A percentile compares a stretch with the other conserved stretches of the same genome.
phyloP scores from a whole-genome alignment of 352 stramenopile genomes.

The Pythium guiyangense region DNA sequence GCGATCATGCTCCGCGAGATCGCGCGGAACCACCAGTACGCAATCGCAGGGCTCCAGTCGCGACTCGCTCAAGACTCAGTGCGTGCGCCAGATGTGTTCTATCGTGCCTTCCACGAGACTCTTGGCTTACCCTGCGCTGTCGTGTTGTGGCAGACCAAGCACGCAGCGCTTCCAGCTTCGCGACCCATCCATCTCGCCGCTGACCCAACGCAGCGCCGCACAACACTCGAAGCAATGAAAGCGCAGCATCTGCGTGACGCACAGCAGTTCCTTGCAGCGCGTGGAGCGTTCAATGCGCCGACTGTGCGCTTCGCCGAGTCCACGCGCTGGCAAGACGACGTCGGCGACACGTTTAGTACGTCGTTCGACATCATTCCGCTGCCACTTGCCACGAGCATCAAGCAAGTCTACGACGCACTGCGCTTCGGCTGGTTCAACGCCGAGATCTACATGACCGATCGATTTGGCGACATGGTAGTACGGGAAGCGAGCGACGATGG shows the following conservation, averaged over 20 bases:
- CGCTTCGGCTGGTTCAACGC: too few relatives aligned
- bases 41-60: slow-evolving; percentile 7
- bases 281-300: too few relatives aligned
- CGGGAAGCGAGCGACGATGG: too few relatives aligned
- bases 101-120: not conserved
- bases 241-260: slow-evolving; percentile 1
- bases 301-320: too few relatives aligned
- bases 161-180: not conserved
- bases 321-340: too few relatives aligned
- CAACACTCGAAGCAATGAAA: not conserved
- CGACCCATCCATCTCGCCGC: not conserved
- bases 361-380: too few relatives aligned
- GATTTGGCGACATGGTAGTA: too few relatives aligned
- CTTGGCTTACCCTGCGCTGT: not conserved
- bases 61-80: slow-evolving; percentile 2
- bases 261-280: too few relatives aligned
- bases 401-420: too few relatives aligned
- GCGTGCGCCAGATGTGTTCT: not conserved
- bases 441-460: too few relatives aligned
- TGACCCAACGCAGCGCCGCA: slow-evolving; percentile 1
- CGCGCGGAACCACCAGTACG: slow-evolving; percentile 7
- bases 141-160: not conserved
- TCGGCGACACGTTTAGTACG: too few relatives aligned
- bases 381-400: too few relatives aligned
- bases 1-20: slow-evolving; percentile 6